These are phyloP conservation scores for Saccharomycopsis fermentans DNA, from an alignment of 805 yeast species.

Conservation along the genomic window DNA sequence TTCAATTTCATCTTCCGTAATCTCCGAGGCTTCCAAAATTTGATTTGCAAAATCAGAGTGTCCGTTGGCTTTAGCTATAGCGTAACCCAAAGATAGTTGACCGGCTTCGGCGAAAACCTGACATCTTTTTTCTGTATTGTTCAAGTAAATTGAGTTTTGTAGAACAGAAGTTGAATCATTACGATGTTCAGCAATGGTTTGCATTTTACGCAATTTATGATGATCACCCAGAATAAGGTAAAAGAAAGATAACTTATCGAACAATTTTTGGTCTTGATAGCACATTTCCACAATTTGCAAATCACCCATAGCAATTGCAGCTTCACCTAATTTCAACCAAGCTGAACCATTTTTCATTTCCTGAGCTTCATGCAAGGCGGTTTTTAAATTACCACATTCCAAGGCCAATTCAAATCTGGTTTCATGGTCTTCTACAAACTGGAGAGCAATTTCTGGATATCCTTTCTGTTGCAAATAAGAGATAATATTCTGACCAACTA, in stretches of 20 bases:
- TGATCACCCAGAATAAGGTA: constrained; percentile 78
- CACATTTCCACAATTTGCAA: constrained; percentile 75
- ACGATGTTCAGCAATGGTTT: constrained; percentile 79
- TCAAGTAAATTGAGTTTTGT: constrained; percentile 71
- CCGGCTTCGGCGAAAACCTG: constrained; percentile 69
- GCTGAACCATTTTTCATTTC: constrained; percentile 53
- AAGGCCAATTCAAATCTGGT: constrained; percentile 92
- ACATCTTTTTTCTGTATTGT: constrained; percentile 67
- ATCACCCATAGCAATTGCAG: constrained; percentile 86
- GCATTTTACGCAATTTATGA: constrained; percentile 72
- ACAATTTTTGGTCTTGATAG: constrained; percentile 75
- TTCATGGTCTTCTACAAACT: constrained; percentile 93
- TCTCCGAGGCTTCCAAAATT: constrained; percentile 61
- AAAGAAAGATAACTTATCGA: constrained; percentile 84
- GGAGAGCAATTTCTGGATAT: constrained; percentile 93
- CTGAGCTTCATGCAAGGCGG: constrained; percentile 84
- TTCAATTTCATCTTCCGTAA: constrained; percentile 47
- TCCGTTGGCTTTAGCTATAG: constrained; percentile 83
- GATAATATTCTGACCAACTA: constrained; percentile 96
- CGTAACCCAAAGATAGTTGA: constrained; percentile 80
- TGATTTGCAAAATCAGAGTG: constrained; percentile 63
- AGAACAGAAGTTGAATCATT: constrained; percentile 71
- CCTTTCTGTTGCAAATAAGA: constrained; percentile 92
- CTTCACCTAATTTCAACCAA: constrained; percentile 79
- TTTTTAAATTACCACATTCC: constrained; percentile 80